A percentile compares a stretch with the other conserved stretches of the same genome.
phyloP scores from a whole-genome alignment of 2,329 filamentous ascomycete genomes.

The Pyricularia pennisetigena region DNA sequence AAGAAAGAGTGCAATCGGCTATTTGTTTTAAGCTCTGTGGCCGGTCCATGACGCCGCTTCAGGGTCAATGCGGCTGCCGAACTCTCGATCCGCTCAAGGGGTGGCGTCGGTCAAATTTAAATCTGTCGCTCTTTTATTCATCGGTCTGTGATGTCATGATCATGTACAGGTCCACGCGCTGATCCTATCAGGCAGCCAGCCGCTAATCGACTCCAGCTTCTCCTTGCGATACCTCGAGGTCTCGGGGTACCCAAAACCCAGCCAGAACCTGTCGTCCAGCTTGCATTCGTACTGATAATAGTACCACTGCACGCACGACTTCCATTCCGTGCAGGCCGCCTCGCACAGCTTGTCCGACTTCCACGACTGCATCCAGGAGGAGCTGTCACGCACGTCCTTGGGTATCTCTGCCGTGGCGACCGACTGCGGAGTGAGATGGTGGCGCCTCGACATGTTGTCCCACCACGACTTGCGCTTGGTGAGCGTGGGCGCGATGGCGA shows the following conservation, averaged over 20 bases:
- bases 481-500: background rate
- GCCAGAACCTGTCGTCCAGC: background rate
- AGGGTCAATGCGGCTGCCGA: too few relatives aligned
- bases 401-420: background rate
- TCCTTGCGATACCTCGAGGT: background rate
- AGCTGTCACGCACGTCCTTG: background rate
- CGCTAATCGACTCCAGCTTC: background rate
- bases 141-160: background rate
- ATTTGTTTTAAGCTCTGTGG: too few relatives aligned
- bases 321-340: background rate
- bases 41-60: too few relatives aligned
- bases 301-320: background rate
- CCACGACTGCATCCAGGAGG: background rate
- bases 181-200: background rate
- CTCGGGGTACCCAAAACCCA: background rate
- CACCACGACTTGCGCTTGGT: background rate
- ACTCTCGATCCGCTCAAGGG: too few relatives aligned
- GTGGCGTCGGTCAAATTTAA: too few relatives aligned
- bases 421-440: background rate
- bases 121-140: too few relatives aligned
- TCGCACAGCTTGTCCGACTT: background rate
- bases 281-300: background rate
- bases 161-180: background rate
- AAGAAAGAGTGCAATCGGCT: too few relatives aligned
- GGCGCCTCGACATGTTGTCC: background rate